These are phyloP conservation scores for Oryza meridionalis DNA, from an alignment of 176 grass and related monocot genomes.

Conservation along the genomic window DNA sequence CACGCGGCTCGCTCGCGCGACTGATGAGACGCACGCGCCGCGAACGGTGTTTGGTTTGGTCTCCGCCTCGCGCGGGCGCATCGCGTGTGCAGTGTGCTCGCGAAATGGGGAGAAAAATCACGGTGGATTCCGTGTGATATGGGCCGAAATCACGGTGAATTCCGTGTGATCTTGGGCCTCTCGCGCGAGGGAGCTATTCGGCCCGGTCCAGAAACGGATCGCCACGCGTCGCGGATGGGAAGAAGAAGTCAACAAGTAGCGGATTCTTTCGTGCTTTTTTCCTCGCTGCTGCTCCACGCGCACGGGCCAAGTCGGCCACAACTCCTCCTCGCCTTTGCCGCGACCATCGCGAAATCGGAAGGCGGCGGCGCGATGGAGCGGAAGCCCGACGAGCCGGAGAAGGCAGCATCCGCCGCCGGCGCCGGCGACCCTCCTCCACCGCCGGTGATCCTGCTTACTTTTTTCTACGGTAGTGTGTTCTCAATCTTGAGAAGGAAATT, in stretches of 20 bases:
- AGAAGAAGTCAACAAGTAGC: background rate
- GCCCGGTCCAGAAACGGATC: background rate
- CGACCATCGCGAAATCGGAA: constrained; percentile 16
- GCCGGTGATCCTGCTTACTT: constrained; percentile 13
- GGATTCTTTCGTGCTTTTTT: background rate
- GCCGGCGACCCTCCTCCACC: constrained; percentile 17
- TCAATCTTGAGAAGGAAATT: background rate
- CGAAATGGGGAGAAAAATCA: background rate
- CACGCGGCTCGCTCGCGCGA: too few relatives aligned
- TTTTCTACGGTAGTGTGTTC: too few relatives aligned
- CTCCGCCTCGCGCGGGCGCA: too few relatives aligned
- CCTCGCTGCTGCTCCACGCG: background rate
- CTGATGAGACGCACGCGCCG: too few relatives aligned
- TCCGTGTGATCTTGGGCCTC: background rate
- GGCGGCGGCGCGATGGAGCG: background rate
- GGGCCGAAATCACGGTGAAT: background rate
- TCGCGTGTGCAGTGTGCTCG: too few relatives aligned
- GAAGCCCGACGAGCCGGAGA: background rate
- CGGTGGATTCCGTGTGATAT: background rate
- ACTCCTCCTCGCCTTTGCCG: background rate
- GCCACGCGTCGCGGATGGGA: too few relatives aligned
- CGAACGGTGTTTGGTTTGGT: background rate
- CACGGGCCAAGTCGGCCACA: background rate
- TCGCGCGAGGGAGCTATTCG: background rate
- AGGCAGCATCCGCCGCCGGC: background rate